Base-by-base conservation (phyloP, 2,329 filamentous ascomycete genomes). In the Purpureocillium takamizusanense region DNA sequence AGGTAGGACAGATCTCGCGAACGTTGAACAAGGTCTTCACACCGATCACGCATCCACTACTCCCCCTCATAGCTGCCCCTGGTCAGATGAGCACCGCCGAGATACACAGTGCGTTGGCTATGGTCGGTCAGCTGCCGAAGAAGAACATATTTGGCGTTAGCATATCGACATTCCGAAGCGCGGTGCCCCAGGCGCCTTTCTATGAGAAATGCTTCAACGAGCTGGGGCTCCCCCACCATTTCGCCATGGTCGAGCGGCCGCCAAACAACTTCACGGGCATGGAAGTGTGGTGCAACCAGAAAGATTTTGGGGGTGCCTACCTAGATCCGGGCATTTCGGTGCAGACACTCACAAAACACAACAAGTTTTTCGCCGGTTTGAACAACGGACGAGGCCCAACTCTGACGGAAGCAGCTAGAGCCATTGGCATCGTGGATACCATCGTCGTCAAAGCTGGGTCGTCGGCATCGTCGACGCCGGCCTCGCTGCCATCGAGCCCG, bases 1-100 rank as follows among this genome's bases (percentile, higher is more conserved):
- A 86, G 49, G 76, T 79, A n/a, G 87, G 87, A 10, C 86, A 94
- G 54, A 76, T 94, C 36, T 92, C 86, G 1, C 75, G 87, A 50
- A 84, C 84, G 0, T 67, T 92, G 41, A 94, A 94, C 61, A 86
- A 83, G 40, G 82, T 90, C 44, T 90, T 94, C 57, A 89, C 86
- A 0, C 86, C 86, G 18, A 89, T 94, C 54, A 94, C 87, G 0
- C 86, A 94, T 52, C 86, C 86, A 2, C 67, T 92, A 9, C 69
- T 94, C 4, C 86, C 87, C 8, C 80, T 88, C 53, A 86, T 92
- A 41, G 86, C 86, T 17, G 86, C 86, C 0, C 86, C 87, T 0
- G 87, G 87, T 8, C 87, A 94, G 59, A 69, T 94, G 64, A 89
- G 83, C 48, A 84, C 85, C 1, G 83, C 86, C 13, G 84, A 92